These are phyloP conservation scores for Tulasnella sp. DNA, from an alignment of 768 basidiomycete species.

Conservation along the genomic window DNA sequence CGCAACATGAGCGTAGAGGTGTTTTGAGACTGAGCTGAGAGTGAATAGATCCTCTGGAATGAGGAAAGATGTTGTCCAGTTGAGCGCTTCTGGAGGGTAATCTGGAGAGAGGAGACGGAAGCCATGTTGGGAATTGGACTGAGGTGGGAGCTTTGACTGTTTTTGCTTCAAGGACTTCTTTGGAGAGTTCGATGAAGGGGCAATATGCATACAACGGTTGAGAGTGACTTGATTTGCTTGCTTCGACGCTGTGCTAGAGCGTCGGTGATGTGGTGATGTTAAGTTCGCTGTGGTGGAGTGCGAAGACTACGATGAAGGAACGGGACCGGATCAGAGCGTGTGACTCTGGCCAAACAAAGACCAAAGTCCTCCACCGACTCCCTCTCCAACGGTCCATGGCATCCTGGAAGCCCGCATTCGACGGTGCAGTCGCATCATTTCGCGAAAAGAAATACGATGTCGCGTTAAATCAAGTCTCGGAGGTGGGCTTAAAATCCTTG, in stretches of 20 bases:
- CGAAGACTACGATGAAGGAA: neutral
- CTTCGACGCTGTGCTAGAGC: slow-evolving; percentile 13
- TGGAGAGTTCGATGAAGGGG: slow-evolving; percentile 12
- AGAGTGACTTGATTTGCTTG: neutral
- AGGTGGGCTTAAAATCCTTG: neutral
- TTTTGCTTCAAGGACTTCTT: slow-evolving; percentile 14
- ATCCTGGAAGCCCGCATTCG: slow-evolving; percentile 1
- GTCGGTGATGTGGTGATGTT: slow-evolving; percentile 1
- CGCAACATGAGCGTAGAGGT: slow-evolving; percentile 56
- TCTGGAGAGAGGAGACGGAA: neutral
- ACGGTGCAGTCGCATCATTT: neutral
- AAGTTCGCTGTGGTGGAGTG: neutral
- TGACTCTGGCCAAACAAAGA: neutral
- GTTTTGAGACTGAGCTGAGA: slow-evolving; percentile 46
- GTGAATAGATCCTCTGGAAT: slow-evolving; percentile 53
- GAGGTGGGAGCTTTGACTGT: slow-evolving; percentile 8
- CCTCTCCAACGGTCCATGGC: neutral
- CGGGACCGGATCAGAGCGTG: neutral
- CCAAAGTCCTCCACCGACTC: neutral
- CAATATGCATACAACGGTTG: slow-evolving; percentile 19
- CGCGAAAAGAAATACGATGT: slow-evolving; percentile 8
- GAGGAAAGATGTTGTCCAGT: slow-evolving; percentile 50
- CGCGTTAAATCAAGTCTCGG: neutral
- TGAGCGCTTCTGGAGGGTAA: slow-evolving; percentile 16
- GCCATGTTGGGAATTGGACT: slow-evolving; percentile 21